A percentile compares a stretch with the other conserved stretches of the same genome.
These are phyloP conservation scores for Chamaenerion angustifolium DNA, from an alignment of 345 rosid species.

Conservation along the genomic window DNA sequence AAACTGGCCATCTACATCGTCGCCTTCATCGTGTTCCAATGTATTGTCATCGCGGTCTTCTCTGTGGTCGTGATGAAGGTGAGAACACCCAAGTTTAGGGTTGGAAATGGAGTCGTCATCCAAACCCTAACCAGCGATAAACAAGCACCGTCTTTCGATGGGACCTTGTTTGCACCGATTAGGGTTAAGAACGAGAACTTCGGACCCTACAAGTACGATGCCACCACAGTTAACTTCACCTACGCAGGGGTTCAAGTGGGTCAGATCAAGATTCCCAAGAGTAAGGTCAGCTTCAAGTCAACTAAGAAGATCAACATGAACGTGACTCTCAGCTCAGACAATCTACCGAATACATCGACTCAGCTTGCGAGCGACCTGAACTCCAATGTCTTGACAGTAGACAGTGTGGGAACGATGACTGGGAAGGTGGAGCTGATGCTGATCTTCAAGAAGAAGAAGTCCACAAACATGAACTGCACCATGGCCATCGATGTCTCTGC, in stretches of 20 bases:
- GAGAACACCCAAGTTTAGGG: slow-evolving; percentile 10
- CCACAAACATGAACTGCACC: slow-evolving; percentile 12
- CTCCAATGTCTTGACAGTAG: slow-evolving; percentile 2
- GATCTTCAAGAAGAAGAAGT: slow-evolving; percentile 15
- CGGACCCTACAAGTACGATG: slow-evolving; percentile 13
- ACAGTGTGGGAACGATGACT: slow-evolving; percentile 6
- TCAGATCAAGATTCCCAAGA: neutral
- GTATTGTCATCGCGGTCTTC: slow-evolving; percentile 11
- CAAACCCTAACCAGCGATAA: neutral
- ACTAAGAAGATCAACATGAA: slow-evolving; percentile 11
- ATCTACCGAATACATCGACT: neutral
- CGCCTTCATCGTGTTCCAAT: slow-evolving; percentile 10
- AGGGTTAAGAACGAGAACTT: slow-evolving; percentile 13
- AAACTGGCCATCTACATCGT: slow-evolving; percentile 8
- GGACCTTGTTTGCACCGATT: slow-evolving; percentile 7
- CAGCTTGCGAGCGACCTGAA: neutral
- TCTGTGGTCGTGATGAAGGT: slow-evolving; percentile 10
- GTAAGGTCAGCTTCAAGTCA: slow-evolving; percentile 10
- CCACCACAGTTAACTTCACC: slow-evolving; percentile 7
- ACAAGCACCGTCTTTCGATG: neutral
- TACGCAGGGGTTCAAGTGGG: slow-evolving; percentile 3
- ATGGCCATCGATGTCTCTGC: neutral
- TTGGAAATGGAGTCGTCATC: slow-evolving; percentile 1
- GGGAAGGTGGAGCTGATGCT: slow-evolving; percentile 11
- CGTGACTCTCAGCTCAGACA: slow-evolving; percentile 1